Base-by-base conservation (phyloP, 1,139 yeast genomes). In the Yamadazyma conglobata region DNA sequence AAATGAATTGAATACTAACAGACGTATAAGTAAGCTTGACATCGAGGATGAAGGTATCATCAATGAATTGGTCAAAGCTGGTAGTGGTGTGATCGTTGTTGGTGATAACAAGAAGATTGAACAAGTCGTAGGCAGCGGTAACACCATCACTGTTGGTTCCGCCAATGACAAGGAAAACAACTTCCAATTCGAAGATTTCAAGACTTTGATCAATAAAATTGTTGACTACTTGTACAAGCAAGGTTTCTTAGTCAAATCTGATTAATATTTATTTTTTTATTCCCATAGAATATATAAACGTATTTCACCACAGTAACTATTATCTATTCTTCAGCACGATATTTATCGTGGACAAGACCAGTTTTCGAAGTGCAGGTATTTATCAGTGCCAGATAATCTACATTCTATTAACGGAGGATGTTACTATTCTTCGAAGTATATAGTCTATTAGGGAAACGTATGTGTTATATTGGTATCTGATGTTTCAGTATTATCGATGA, bases 1-100 rank as follows among this genome's bases (percentile, higher is more conserved):
- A 63, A 85, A 89, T 68, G 96, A 89, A 68, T 79, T 76, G 45
- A 77, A 83, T 40, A 91, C 95, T 32, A 88, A 87, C 32, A 81
- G 97, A 58, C 81, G 89, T 50, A 85, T 84, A 44, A 75, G 94
- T 30, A 72, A 83, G 41, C 64, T 88, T 43, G 75, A 77, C 22
- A 28, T 32, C n/a, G 68, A 75, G 35, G 64, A 73, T 37, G 73
- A 80, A 9, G 79, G 75, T 47, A 75, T 83, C 33, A 76, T 89
- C 32, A 75, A 82, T 40, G 96, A 89, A 63, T 76, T 89, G 48
- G 86, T 87, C 34, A 79, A 86, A 54, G 77, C 96, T 19, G 96
- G 97, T 33, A 70, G 95, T 11, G 97, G 95, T 46, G 93, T 89
- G 25, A 82, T 89, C 45, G 74, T 86, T 27, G 73, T 59, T 27